Conservation (phyloP, 805 yeast species). For the Zygosaccharomyces rouxii region DNA sequence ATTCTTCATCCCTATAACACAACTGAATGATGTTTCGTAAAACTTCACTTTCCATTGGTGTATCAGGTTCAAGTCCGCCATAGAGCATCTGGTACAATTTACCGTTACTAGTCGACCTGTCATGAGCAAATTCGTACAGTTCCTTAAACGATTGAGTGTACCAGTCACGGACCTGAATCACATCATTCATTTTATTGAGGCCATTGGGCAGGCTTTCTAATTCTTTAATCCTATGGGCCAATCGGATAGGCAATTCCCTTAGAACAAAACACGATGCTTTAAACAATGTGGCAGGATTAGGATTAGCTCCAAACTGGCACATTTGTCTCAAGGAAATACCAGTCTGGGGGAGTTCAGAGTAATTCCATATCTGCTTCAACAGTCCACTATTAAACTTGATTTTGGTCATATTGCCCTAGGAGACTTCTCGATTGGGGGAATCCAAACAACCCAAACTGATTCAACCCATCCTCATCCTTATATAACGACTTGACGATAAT, state of each 20-base stretch:
- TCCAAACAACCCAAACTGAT: neutral
- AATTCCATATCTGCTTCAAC: conserved; percentile 46
- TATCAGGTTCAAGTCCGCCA: conserved; percentile 26
- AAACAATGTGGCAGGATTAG: conserved; percentile 72
- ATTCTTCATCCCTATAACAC: conserved; percentile 4
- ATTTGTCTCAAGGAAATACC: conserved; percentile 81
- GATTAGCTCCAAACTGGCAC: conserved; percentile 85
- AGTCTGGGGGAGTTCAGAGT: conserved; percentile 74
- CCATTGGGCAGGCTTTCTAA: conserved; percentile 76
- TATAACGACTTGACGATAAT: too few relatives aligned
- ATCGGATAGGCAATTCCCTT: conserved; percentile 80
- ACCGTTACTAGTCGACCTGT: conserved; percentile 7
- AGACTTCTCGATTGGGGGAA: neutral
- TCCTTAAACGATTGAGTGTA: conserved; percentile 88
- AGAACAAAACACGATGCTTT: conserved; percentile 80
- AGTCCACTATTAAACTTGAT: conserved; percentile 32
- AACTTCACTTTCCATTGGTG: conserved; percentile 36
- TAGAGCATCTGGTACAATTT: conserved; percentile 8
- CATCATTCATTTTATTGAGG: conserved; percentile 66
- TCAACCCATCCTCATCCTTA: neutral
- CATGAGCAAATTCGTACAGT: conserved; percentile 47
- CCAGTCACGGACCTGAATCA: conserved; percentile 77
- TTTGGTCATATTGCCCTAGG: neutral
- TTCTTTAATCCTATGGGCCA: conserved; percentile 82
- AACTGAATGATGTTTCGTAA: conserved; percentile 17